Evolutionary conservation across 2,329 filamentous ascomycete genomes (phyloP).

Genomic region (Rhinocladiella similis): DNA sequence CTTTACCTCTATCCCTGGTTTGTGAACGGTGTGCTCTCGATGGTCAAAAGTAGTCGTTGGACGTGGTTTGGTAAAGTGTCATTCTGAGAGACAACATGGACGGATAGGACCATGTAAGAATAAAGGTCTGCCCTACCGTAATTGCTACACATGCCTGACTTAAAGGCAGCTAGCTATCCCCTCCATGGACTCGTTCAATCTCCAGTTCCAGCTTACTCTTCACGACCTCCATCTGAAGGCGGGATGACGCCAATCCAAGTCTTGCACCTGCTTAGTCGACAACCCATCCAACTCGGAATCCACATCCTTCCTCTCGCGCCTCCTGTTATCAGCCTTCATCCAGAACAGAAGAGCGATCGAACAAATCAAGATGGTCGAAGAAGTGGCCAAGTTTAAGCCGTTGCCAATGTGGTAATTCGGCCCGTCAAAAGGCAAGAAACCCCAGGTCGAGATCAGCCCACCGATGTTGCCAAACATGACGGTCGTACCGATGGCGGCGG

Average conservation of each 20-base stretch:
- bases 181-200: too few species aligned
- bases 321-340: conserved; percentile 65
- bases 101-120: too few species aligned
- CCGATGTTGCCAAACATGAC: conserved; percentile 76
- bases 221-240: conserved; percentile 60
- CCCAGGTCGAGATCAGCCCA: conserved; percentile 66
- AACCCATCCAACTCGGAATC: conserved; percentile 59
- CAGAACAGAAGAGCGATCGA: conserved; percentile 54
- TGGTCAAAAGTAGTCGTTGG: too few species aligned
- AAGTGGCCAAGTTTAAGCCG: conserved; percentile 66
- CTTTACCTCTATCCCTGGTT: too few species aligned
- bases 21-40: too few species aligned
- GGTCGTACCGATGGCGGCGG: conserved; percentile 64
- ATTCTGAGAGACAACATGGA: too few species aligned
- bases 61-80: too few species aligned
- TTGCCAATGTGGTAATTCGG: conserved; percentile 72
- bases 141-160: too few species aligned
- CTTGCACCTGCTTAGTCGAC: conserved; percentile 54
- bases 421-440: conserved; percentile 61
- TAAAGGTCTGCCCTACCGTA: too few species aligned
- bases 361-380: conserved; percentile 56
- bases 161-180: too few species aligned
- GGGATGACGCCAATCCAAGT: conserved; percentile 68
- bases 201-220: too few species aligned
- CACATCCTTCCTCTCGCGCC: conserved; percentile 54